Evolutionary conservation across 495 filamentous ascomycete species (phyloP).

Genomic region (Cryomyces antarcticus): DNA sequence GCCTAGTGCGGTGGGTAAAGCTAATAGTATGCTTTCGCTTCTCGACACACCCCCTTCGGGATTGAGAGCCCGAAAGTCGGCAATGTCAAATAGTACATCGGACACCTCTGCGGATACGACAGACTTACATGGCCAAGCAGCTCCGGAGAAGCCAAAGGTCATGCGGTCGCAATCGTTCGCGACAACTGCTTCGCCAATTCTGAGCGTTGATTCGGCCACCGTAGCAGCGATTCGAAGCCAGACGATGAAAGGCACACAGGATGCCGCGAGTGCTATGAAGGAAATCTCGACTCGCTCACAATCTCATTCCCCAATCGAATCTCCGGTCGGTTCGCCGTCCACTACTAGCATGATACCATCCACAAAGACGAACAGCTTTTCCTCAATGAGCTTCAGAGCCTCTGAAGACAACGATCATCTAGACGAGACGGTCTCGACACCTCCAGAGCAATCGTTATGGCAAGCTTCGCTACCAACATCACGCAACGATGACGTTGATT

Average conservation of each 20-base stretch:
- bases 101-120: neutral
- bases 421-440: neutral
- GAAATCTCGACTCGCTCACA: conserved; percentile 42
- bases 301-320: conserved; percentile 32
- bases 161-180: conserved; percentile 46
- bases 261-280: conserved; percentile 42
- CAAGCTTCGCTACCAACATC: neutral
- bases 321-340: conserved; percentile 30
- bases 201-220: conserved; percentile 40
- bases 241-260: conserved; percentile 24
- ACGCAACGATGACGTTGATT: neutral
- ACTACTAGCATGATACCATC: conserved; percentile 14
- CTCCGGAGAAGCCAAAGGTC: conserved; percentile 26
- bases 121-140: conserved; percentile 3
- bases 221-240: conserved; percentile 32
- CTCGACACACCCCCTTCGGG: conserved; percentile 13
- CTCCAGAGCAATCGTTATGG: neutral
- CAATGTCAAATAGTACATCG: conserved; percentile 2
- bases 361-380: conserved; percentile 13
- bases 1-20: conserved; percentile 26
- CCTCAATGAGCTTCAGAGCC: conserved; percentile 21
- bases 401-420: neutral
- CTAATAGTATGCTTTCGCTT: conserved; percentile 33
- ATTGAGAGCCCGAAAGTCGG: conserved; percentile 20
- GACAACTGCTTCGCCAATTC: conserved; percentile 37